phyloP scores from a whole-genome alignment of 768 basidiomycete species.

The Daedaleopsis nitida region DNA sequence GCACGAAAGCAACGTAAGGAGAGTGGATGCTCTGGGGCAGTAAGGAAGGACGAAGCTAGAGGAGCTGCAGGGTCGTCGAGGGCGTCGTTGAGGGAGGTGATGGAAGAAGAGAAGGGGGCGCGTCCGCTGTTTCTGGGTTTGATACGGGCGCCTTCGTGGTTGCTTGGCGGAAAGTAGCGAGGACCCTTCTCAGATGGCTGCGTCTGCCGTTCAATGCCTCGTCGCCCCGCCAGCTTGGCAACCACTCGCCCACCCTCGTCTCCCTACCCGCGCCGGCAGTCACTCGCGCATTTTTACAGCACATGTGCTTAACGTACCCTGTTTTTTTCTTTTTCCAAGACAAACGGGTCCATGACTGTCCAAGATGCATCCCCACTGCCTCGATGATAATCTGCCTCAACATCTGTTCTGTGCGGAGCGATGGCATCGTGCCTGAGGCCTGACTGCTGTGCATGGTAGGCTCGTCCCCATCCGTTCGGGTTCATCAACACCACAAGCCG shows the following conservation, averaged over 20 bases:
- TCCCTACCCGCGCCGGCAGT: no score
- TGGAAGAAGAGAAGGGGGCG: conserved; percentile 6
- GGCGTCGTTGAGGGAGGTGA: conserved; percentile 22
- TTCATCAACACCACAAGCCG: neutral
- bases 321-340: no score
- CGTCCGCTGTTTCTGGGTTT: conserved; percentile 3
- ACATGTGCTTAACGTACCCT: no score
- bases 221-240: no score
- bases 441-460: no score
- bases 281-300: no score
- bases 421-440: neutral
- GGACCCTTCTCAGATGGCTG: neutral
- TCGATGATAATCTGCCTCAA: no score
- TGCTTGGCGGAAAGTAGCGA: conserved; percentile 8
- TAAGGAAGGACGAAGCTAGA: conserved; percentile 18
- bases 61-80: conserved; percentile 25
- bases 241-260: no score
- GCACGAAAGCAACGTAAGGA: conserved; percentile 27
- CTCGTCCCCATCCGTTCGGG: neutral
- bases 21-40: conserved; percentile 20
- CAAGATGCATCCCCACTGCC: no score
- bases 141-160: conserved; percentile 9
- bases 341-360: no score
- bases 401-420: no score
- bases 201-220: neutral